These are phyloP conservation scores for Neurospora discreta DNA, from an alignment of 495 filamentous ascomycete genomes.

Conservation along the genomic window DNA sequence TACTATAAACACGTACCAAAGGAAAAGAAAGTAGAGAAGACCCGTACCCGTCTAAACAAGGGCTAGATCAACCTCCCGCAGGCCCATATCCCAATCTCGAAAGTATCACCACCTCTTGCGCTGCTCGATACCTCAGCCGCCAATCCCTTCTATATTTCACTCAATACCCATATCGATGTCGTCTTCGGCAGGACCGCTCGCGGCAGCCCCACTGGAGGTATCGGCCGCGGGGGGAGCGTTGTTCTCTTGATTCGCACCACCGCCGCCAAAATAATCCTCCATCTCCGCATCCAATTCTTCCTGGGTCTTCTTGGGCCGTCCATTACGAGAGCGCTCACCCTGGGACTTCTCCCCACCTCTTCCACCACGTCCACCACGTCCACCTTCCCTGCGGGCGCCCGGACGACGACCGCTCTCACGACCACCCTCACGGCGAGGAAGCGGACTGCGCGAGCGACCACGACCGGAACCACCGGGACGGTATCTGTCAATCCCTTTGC, in stretches of 20 bases:
- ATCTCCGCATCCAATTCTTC: conserved; percentile 92
- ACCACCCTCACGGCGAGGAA: conserved; percentile 19
- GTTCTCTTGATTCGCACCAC: conserved; percentile 17
- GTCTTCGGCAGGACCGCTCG: conserved; percentile 1
- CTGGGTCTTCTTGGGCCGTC: conserved; percentile 76
- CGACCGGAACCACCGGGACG: conserved; percentile 8
- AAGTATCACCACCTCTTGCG: not conserved
- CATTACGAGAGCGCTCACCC: conserved; percentile 26
- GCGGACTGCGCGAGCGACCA: conserved; percentile 4
- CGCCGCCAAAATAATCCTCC: conserved; percentile 76
- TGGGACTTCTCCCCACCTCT: conserved; percentile 23
- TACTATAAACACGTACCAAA: not conserved
- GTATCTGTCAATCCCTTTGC: conserved; percentile 18
- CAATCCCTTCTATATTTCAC: not conserved
- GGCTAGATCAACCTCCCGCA: not conserved
- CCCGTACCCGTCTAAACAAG: not conserved
- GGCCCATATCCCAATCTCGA: conserved; percentile 3
- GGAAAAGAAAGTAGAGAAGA: not conserved
- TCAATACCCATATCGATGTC: conserved; percentile 13
- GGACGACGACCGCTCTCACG: conserved; percentile 42
- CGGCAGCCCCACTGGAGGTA: not conserved
- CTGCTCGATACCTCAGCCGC: not conserved
- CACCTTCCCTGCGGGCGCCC: conserved; percentile 35
- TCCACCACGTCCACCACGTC: conserved; percentile 33
- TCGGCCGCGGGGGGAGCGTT: conserved; percentile 11